Conservation (phyloP, 805 yeast species). For the Wickerhamiella sergipiensis region DNA sequence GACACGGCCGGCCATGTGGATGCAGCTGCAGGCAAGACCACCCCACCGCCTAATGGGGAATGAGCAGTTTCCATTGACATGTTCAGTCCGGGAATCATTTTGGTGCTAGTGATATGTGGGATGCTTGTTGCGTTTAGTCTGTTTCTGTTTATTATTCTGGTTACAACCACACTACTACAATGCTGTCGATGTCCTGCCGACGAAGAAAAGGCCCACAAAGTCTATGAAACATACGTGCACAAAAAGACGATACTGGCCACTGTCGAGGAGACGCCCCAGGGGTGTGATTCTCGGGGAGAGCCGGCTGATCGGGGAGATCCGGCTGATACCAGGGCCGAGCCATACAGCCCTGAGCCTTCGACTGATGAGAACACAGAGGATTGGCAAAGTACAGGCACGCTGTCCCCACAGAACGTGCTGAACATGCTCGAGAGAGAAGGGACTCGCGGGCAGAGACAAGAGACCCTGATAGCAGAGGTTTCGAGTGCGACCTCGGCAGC, state of each 20-base stretch:
- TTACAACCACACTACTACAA: background rate
- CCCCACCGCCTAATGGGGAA: background rate
- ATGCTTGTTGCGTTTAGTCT: background rate
- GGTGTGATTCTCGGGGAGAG: too few species aligned
- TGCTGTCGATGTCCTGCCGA: background rate
- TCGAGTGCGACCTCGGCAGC: background rate
- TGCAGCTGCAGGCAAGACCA: background rate
- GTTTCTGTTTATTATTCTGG: background rate
- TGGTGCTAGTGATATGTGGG: background rate
- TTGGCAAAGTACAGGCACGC: too few species aligned
- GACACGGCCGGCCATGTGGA: background rate
- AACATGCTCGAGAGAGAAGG: too few species aligned
- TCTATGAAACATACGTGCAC: background rate
- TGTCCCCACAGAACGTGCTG: too few species aligned
- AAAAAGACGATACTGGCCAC: background rate
- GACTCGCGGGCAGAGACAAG: background rate
- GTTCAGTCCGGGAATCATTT: background rate
- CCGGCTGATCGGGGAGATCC: too few species aligned
- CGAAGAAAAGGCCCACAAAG: background rate
- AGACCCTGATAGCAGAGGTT: background rate
- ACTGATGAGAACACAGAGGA: too few species aligned
- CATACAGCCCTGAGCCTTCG: too few species aligned
- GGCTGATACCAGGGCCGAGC: too few species aligned
- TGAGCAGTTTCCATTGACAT: background rate
- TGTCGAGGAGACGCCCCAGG: too few species aligned